phyloP scores from a whole-genome alignment of 805 yeast species.

The Yarrowia keelungensis region DNA sequence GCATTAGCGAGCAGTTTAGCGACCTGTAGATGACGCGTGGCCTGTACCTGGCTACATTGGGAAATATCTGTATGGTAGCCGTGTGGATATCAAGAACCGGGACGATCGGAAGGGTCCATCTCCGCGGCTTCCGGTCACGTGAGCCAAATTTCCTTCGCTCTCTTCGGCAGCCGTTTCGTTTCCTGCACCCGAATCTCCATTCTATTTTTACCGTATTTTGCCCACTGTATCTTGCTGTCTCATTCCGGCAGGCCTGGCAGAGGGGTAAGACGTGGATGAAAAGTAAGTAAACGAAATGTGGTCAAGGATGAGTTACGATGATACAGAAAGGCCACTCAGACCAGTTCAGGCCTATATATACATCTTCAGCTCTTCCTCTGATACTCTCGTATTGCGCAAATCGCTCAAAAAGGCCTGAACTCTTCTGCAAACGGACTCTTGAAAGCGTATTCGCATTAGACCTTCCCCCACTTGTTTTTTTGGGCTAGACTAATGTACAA shows the following conservation, averaged over 20 bases:
- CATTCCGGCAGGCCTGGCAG: constrained; percentile 3
- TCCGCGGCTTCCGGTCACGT: background rate
- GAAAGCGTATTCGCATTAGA: constrained; percentile 1
- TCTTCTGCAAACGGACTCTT: constrained; percentile 5
- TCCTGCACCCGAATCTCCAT: background rate
- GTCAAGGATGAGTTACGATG: too few species aligned
- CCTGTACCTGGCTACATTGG: too few species aligned
- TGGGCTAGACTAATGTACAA: constrained; percentile 3
- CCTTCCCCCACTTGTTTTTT: constrained; percentile 28
- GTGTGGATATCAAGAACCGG: too few species aligned
- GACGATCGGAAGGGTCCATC: background rate
- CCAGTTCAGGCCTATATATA: too few species aligned
- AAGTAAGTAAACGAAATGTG: too few species aligned
- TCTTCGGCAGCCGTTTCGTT: background rate
- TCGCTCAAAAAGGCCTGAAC: constrained; percentile 27
- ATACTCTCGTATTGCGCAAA: constrained; percentile 5
- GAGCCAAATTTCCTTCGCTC: background rate
- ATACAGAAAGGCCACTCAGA: too few species aligned
- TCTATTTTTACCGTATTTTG: too few species aligned
- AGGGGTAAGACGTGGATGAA: too few species aligned
- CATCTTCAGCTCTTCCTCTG: too few species aligned
- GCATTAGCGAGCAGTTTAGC: constrained; percentile 6
- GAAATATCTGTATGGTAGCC: too few species aligned
- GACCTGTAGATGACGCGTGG: background rate
- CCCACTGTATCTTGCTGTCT: background rate